A percentile compares a stretch with the other conserved stretches of the same genome.
Conservation (phyloP, 768 basidiomycete species). For the Lactarius hengduanensis region DNA sequence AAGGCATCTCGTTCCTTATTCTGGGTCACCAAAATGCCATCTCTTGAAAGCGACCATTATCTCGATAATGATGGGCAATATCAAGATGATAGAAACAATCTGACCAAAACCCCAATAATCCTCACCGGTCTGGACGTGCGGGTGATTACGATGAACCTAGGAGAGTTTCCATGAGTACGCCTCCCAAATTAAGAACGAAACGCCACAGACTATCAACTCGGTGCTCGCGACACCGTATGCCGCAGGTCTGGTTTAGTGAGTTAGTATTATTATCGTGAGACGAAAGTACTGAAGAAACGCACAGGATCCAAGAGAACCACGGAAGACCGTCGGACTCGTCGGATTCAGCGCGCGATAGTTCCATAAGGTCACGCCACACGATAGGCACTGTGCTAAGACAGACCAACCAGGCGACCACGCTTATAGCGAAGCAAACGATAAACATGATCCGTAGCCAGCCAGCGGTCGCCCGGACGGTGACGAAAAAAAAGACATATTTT, state of each 20-base stretch:
- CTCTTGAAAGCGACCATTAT: background rate
- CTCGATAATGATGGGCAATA: background rate
- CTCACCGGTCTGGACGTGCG: background rate
- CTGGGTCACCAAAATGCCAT: background rate
- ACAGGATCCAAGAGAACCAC: background rate
- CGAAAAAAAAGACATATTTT: background rate
- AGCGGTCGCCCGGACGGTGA: background rate
- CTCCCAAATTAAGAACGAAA: background rate
- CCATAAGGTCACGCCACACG: too few species aligned
- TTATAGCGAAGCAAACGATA: background rate
- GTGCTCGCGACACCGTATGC: background rate
- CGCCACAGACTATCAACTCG: background rate
- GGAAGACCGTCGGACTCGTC: background rate
- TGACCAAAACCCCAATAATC: background rate
- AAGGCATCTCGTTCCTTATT: background rate
- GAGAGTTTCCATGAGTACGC: background rate
- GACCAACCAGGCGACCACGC: background rate
- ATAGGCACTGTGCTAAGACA: background rate
- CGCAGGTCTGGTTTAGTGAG: background rate
- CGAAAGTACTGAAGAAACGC: background rate
- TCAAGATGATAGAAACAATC: background rate
- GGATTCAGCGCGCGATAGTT: too few species aligned
- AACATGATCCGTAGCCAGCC: background rate
- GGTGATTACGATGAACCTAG: background rate
- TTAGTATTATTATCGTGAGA: background rate